Evolutionary conservation across 2,329 filamentous ascomycete genomes (phyloP).

Genomic region (Byssochlamys sp.): DNA sequence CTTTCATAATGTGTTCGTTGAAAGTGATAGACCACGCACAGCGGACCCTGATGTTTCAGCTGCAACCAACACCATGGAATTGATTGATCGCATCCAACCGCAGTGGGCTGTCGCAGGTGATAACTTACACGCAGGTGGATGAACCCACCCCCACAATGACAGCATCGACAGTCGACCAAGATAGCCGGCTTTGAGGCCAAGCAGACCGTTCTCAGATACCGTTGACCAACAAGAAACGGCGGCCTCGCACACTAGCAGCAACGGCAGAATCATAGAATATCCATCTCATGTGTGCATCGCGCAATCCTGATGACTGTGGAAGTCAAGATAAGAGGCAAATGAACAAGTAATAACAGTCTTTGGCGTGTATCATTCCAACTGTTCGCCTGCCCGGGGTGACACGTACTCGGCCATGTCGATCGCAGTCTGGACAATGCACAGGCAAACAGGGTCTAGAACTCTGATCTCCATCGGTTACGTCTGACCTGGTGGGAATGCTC

Average conservation of each 20-base stretch:
- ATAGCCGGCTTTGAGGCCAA: neutral
- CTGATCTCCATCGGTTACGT: neutral
- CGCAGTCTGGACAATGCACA: neutral
- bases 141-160: neutral
- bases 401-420: neutral
- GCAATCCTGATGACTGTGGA: too few relatives aligned
- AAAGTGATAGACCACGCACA: too few relatives aligned
- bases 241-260: neutral
- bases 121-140: neutral
- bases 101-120: neutral
- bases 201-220: neutral
- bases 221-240: neutral
- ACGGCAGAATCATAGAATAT: neutral
- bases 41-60: neutral
- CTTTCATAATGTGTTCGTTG: too few relatives aligned
- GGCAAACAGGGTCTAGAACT: neutral
- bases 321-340: too few relatives aligned
- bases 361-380: neutral
- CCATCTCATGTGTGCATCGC: neutral
- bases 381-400: neutral
- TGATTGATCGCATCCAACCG: neutral
- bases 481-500: neutral
- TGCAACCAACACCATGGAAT: neutral
- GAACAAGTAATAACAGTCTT: too few relatives aligned
- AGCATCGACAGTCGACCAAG: neutral